Conservation (phyloP, 2,329 filamentous ascomycete species). For the Emmonsiellopsis sp. region DNA sequence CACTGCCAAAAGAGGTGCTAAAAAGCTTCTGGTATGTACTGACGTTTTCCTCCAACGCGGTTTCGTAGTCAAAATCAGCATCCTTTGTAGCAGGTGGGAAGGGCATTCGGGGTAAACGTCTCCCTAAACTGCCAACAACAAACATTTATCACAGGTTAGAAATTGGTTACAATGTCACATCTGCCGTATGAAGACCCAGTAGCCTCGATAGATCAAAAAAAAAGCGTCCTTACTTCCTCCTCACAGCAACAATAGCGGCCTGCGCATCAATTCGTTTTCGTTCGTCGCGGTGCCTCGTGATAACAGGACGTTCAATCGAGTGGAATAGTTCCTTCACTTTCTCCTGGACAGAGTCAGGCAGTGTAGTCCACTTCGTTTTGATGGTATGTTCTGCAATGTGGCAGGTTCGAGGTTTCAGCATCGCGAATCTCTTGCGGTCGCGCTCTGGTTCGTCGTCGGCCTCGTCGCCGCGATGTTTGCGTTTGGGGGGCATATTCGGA, state of each 20-base stretch:
- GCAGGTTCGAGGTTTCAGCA: slow-evolving; percentile 32
- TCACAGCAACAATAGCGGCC: slow-evolving; percentile 31
- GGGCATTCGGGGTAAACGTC: slow-evolving; percentile 37
- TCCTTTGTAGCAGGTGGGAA: slow-evolving; percentile 37
- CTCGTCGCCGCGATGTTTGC: slow-evolving; percentile 3
- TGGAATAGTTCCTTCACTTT: slow-evolving; percentile 34
- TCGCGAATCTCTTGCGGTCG: slow-evolving; percentile 26
- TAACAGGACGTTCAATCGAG: slow-evolving; percentile 34
- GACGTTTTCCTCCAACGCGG: slow-evolving; percentile 35
- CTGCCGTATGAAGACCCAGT: background rate
- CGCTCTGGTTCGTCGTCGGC: slow-evolving; percentile 9
- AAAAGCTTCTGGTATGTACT: slow-evolving; percentile 8
- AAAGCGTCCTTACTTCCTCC: slow-evolving; percentile 30
- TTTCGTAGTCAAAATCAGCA: slow-evolving; percentile 35
- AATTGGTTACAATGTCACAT: background rate
- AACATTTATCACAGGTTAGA: background rate
- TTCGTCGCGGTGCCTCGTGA: slow-evolving; percentile 34
- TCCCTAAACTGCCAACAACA: slow-evolving; percentile 24
- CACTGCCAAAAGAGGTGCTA: background rate
- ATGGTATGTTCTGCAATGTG: slow-evolving; percentile 35
- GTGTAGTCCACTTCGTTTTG: slow-evolving; percentile 38
- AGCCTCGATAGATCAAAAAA: background rate
- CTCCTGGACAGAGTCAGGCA: slow-evolving; percentile 34
- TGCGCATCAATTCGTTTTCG: slow-evolving; percentile 35
- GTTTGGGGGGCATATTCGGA: slow-evolving; percentile 15